Conservation (phyloP, 257 asterid species). For the Solanum arcanum region DNA sequence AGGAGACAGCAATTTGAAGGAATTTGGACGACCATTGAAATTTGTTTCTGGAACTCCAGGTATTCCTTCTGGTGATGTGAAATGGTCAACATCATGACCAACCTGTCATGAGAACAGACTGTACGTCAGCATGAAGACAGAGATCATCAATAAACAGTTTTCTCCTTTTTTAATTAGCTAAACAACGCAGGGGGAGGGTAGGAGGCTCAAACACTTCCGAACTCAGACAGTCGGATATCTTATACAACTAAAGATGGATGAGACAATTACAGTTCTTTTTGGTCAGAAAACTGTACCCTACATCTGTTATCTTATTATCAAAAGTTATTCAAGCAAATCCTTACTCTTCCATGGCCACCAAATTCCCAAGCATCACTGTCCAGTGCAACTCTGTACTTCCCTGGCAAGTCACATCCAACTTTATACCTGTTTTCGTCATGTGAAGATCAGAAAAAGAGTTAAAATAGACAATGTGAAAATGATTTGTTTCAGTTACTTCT, state of each 20-base stretch:
- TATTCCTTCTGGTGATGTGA: conserved; percentile 84
- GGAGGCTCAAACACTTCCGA: background rate
- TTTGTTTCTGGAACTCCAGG: conserved; percentile 94
- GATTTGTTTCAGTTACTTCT: background rate
- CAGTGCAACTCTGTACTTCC: conserved; percentile 82
- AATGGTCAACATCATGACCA: conserved; percentile 78
- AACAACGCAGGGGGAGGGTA: background rate
- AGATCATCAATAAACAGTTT: background rate
- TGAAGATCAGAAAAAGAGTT: background rate
- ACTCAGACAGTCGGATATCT: background rate
- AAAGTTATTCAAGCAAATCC: conserved; percentile 11
- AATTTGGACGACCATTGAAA: conserved; percentile 86
- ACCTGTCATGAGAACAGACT: conserved; percentile 31
- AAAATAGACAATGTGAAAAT: background rate
- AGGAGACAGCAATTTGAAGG: conserved; percentile 82
- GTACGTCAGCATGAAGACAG: background rate
- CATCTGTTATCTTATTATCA: background rate
- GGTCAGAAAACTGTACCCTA: background rate
- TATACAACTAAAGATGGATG: background rate
- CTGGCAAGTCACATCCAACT: conserved; percentile 95
- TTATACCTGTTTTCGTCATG: conserved; percentile 54
- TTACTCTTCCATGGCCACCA: conserved; percentile 96
- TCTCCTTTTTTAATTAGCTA: background rate
- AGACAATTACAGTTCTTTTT: background rate
- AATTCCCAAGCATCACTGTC: conserved; percentile 89